phyloP scores from a whole-genome alignment of 371 early-diverging fungal genomes.

The Actinomucor elegans region DNA sequence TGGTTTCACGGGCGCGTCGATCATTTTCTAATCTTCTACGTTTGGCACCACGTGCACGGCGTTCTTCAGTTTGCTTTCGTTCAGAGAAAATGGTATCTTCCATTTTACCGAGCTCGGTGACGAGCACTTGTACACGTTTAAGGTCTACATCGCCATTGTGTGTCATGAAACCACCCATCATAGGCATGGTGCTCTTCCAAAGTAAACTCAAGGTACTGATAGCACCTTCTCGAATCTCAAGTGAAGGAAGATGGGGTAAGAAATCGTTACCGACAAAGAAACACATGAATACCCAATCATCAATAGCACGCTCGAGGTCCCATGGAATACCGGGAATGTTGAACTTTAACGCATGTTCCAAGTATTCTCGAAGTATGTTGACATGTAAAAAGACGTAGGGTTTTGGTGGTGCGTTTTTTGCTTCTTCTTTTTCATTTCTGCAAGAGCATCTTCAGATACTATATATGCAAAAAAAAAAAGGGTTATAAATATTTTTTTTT shows the following conservation, averaged over 20 bases:
- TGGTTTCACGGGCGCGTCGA: constrained; percentile 34
- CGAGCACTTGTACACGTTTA: constrained; percentile 71
- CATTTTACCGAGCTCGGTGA: constrained; percentile 78
- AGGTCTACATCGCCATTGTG: constrained; percentile 83
- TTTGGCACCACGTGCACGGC: constrained; percentile 37
- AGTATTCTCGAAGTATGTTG: constrained; percentile 89
- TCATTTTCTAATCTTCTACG: constrained; percentile 48
- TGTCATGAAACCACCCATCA: constrained; percentile 87
- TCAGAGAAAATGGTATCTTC: constrained; percentile 87
- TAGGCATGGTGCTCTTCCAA: constrained; percentile 79
- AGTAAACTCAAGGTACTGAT: constrained; percentile 87
- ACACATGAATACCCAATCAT: constrained; percentile 99
- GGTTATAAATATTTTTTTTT: not conserved
- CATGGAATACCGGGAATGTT: constrained; percentile 67
- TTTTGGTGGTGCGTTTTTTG: constrained; percentile 64
- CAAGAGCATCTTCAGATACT: constrained; percentile 8
- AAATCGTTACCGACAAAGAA: constrained; percentile 99
- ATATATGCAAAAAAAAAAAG: not conserved
- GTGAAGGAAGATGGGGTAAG: constrained; percentile 96
- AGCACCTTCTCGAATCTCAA: constrained; percentile 98
- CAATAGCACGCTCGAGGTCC: constrained; percentile 92
- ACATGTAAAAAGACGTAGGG: constrained; percentile 93
- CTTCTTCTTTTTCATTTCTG: constrained; percentile 43
- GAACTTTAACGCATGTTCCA: constrained; percentile 81
- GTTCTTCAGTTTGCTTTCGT: constrained; percentile 59